Percentiles rank a stretch among this genome's conserved stretches.
Conservation (phyloP, 1,284 basidiomycete genomes). For the Thelephora terrestris region DNA sequence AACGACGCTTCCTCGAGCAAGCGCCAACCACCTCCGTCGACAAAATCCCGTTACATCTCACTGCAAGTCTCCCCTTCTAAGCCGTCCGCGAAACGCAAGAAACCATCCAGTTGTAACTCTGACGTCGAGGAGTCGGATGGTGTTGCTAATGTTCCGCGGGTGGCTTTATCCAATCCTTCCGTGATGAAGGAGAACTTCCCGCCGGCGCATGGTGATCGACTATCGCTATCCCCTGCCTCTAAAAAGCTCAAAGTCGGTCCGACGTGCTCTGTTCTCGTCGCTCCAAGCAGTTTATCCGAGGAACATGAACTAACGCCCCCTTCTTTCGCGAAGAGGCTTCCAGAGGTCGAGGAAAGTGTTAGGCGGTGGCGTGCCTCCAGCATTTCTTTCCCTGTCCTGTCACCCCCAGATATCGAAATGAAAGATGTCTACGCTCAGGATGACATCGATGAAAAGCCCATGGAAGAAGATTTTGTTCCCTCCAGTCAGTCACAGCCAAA, state of each 20-base stretch:
- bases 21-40: not conserved
- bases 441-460: not conserved
- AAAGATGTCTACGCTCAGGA: not conserved
- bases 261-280: slow-evolving; percentile 5
- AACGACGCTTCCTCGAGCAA: not conserved
- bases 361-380: slow-evolving; percentile 25
- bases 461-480: not conserved
- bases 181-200: not conserved
- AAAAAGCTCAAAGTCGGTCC: not conserved
- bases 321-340: slow-evolving; percentile 15
- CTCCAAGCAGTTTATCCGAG: slow-evolving; percentile 64
- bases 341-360: slow-evolving; percentile 28
- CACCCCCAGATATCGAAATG: not conserved
- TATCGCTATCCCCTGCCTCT: not conserved
- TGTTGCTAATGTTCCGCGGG: not conserved
- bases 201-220: not conserved
- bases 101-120: not conserved
- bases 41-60: not conserved
- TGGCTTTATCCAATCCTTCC: not conserved
- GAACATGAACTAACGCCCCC: slow-evolving; percentile 43
- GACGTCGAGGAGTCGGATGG: not conserved
- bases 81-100: not conserved
- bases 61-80: not conserved
- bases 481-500: slow-evolving; percentile 9
- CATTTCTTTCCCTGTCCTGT: not conserved